Conservation (phyloP, 2,329 filamentous ascomycete species). For the Neonectria neomacrospora region DNA sequence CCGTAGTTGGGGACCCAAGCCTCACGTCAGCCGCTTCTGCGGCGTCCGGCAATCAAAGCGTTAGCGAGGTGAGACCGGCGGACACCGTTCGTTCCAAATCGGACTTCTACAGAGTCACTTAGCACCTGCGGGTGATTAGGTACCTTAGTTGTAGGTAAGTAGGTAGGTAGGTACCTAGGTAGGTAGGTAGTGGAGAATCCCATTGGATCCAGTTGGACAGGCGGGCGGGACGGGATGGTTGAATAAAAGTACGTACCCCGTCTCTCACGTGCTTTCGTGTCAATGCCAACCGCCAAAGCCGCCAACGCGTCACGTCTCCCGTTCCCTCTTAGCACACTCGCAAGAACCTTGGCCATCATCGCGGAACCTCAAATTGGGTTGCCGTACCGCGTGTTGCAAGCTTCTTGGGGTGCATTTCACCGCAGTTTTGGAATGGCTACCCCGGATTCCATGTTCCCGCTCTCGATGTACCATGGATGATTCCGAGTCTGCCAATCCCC, state of each 20-base stretch:
- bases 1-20: slow-evolving; percentile 14
- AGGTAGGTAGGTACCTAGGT: too few relatives aligned
- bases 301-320: slow-evolving; percentile 5
- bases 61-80: background rate
- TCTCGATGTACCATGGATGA: slow-evolving; percentile 45
- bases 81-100: background rate
- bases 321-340: background rate
- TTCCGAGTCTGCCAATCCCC: slow-evolving; percentile 71
- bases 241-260: slow-evolving; percentile 10
- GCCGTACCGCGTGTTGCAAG: background rate
- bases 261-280: slow-evolving; percentile 42
- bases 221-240: too few relatives aligned
- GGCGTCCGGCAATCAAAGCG: too few relatives aligned
- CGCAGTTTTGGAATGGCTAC: slow-evolving; percentile 1
- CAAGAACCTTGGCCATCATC: background rate
- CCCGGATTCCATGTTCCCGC: slow-evolving; percentile 2
- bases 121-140: too few relatives aligned
- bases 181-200: background rate
- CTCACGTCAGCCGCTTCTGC: slow-evolving; percentile 38
- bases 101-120: too few relatives aligned
- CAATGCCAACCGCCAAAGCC: slow-evolving; percentile 26
- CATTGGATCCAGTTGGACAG: too few relatives aligned
- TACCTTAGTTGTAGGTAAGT: too few relatives aligned
- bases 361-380: background rate
- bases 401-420: slow-evolving; percentile 7